Evolutionary conservation across 2,329 filamentous ascomycete genomes (phyloP), one percentile per base, ranked within the genome.

Genomic region (Verticillium isaacii): DNA sequence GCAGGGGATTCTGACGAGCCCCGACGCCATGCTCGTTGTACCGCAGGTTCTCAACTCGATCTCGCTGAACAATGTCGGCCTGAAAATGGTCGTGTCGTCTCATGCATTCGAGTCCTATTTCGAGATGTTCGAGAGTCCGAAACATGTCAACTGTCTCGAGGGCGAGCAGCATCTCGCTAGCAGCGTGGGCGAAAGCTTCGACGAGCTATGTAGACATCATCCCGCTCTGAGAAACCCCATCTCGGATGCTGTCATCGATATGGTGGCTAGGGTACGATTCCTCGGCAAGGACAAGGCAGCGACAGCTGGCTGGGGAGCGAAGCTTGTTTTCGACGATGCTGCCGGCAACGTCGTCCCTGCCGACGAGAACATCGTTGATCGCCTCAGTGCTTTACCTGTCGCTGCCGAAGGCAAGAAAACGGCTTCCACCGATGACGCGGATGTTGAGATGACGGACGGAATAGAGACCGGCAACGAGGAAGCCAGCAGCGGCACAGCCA

Each of bases 121-220:
- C 66, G 92, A 97, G 72, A 92, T 98, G n/a, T 99, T 99, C 67
- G 92, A 97, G 74, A 98, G 92, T 67, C 88, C 93, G 2, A 84
- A 87, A 17, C 96, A 99, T 75, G 87, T 99, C 62, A 91, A 90
- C 68, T 90, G 89, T 65, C 88, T 99, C 82, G 87, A 91, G 65
- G 80, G 82, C 41, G 94, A 97, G 66, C 80, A 84, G 5, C 79
- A 82, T 39, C 81, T 96, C 62, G 85, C 93, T 11, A 85, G 84
- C 34, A 85, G 87, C 45, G 84, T 99, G 58, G 95, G 95, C 12
- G 85, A 85, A 32, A 90, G 89, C 50, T 97, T 99, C 70, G 95
- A 99, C 73, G 95, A 99, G 75, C 83, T 99, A 63, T 90, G 94
- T 59, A 88, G 95, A 50, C 95, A 99, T 72, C 95, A 99, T 69